Evolutionary conservation across 441 rosid species (phyloP), one percentile per base, ranked within the genome.

Genomic region (Jatropha multifida): DNA sequence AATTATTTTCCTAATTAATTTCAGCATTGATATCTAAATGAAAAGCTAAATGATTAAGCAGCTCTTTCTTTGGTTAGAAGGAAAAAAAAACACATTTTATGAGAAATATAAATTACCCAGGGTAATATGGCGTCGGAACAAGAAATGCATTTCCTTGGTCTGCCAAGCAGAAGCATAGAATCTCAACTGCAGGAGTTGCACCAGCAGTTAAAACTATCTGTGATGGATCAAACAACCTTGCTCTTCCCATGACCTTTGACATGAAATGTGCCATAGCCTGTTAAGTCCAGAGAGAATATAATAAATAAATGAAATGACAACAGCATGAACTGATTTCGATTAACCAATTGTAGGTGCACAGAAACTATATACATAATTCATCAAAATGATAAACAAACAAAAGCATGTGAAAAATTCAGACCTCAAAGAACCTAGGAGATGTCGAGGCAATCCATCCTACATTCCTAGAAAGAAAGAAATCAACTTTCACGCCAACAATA

Each of bases 71-170:
- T 52, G 52, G 49, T 13, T 38, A 32, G 32, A 32, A 23, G n/a
- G 10, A 12, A 18, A 52, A 15, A 13, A 63, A 2, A 15, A 64
- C 1, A 64, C 1, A 7, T 76, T 18, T 17, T 2, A 63, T 18
- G 6, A 11, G 46, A 37, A 38, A 41, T 12, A 42, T 37, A 38
- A 63, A 10, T 71, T 90, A 92, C 98, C 92, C 86, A 0, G 96
- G 96, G 56, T 86, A 81, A 81, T 87, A 91, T 4, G 97, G 97
- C 3, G 98, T 91, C 12, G 97, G 97, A 72, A 92, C 86, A 37
- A 91, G 95, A 72, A 92, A 89, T 68, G 97, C 98, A 79, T 90
- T 94, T 79, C 97, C 98, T 14, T 84, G 81, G 86, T 91, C 98
- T 52, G 97, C 97, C 80, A 92, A 80, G 86, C 98, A 91, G 81